These are phyloP conservation scores for Acanthamoeba royreba DNA, from an alignment of 208 protist genomes.

Conservation along the genomic window DNA sequence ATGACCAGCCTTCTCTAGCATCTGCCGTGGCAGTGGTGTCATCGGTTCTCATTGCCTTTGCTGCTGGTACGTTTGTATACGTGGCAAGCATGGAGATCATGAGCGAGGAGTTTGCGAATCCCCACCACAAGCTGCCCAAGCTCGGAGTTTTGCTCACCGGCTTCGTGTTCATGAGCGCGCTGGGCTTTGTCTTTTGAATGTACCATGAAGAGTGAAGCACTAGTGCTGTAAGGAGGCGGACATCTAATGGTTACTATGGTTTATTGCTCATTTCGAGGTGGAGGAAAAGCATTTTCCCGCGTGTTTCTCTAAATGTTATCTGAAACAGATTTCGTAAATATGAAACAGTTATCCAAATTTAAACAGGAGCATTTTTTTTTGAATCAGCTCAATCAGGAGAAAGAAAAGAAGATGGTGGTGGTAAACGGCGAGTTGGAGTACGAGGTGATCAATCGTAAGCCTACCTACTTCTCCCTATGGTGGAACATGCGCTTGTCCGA, in stretches of 20 bases:
- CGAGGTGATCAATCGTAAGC: neutral
- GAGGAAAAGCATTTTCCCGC: too few species aligned
- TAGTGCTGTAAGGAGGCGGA: too few species aligned
- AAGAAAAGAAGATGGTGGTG: neutral
- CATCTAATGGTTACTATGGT: too few species aligned
- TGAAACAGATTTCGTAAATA: too few species aligned
- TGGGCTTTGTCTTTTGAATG: neutral
- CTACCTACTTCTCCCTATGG: neutral
- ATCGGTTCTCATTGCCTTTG: neutral
- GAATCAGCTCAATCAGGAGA: neutral
- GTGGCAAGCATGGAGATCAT: neutral
- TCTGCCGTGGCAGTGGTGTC: neutral
- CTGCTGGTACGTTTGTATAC: neutral
- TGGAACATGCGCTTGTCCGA: neutral
- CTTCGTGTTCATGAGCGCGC: neutral
- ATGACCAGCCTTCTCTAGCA: neutral
- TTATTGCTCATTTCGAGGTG: too few species aligned
- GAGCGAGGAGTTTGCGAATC: neutral
- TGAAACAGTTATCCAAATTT: neutral
- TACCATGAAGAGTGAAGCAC: neutral
- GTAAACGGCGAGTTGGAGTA: neutral
- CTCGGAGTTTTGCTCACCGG: neutral
- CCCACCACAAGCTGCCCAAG: neutral
- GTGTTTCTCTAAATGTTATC: too few species aligned
- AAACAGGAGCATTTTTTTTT: neutral